Base-by-base conservation (phyloP, 2,329 filamentous ascomycete genomes). In the Trichoderma simmonsii region DNA sequence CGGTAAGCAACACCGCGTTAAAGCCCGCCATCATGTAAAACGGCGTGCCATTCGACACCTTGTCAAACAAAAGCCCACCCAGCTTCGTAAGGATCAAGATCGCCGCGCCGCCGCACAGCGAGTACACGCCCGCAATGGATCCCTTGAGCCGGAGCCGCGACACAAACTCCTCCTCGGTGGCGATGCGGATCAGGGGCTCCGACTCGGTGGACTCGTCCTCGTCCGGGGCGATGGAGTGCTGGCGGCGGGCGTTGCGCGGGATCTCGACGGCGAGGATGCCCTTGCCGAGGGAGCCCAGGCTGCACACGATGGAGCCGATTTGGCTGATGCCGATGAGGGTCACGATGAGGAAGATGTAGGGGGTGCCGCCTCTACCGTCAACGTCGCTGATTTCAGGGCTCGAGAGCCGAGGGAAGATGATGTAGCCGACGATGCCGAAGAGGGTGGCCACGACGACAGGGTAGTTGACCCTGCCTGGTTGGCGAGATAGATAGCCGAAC, bases 281-380 rank as follows among this genome's bases (percentile, higher is more conserved):
- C 18, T 90, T 90, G 48, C 94, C 94, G 3, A 99, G 87, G 1
- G 96, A 89, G 1, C 93, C 94, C n/a, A 99, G 87, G 75, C 93
- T 97, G 83, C 95, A 98, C 1, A 99, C 96, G 72, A 99, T 98
- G 12, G 94, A 92, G 2, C 95, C 96, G 73, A 99, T 98, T 81
- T 99, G 96, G 77, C 93, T 97, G 78, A 97, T 89, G 15, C 96
- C 96, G 51, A 98, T 89, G 21, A 97, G 83, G 0, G 91, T 89
- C 56, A 94, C 93, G 18, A 95, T 88, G 14, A 95, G 75, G 78
- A 97, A 94, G 18, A 97, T 90, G 12, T 83, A 85, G 0, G 89
- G 87, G 39, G 86, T 89, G 21, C 93, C 93, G 39, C 92, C 89
- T 30, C 91, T 85, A 4, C 90, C 90, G 34, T 89, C 84, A 0